Base-by-base conservation (phyloP, 2,329 filamentous ascomycete species). In the Penicillium sp. region DNA sequence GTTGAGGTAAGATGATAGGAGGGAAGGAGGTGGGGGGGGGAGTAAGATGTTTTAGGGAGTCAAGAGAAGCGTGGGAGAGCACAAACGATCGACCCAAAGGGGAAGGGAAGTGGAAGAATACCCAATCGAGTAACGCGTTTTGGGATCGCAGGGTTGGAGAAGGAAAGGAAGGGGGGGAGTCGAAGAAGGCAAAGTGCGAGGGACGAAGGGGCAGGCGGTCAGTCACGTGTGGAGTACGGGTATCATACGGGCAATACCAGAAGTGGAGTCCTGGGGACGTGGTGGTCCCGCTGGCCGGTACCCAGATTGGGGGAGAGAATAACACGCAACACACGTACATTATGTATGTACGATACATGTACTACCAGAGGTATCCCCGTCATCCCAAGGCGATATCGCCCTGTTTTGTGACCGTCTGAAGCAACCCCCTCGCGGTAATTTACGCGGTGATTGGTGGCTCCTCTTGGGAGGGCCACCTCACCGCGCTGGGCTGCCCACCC, bases 41-140 rank as follows among this genome's bases (percentile, higher is more conserved):
- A 43, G 54, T 7, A 42, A 14, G 11, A 14, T 17, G 47, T 28
- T 5, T 28, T 28, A 5, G 58, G 52, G 56, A 51, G 42, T 45
- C 61, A 47, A 52, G 41, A 54, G 49, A 31, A 43, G 56, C 47
- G 17, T 15, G 43, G 28, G 60, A 62, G 66, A 63, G 63, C 63
- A 15, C 11, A 39, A 52, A 52, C 6, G 49, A 22, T 39, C 58
- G 73, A 66, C 76, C 76, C 69, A 79, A 79, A 79, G 75, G 76
- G 76, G 76, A 76, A 78, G 71, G 70, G 70, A 69, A 73, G 31
- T 72, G 69, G 67, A 72, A 69, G 71, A 71, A 73, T 74, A 75
- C 76, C 76, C 73, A 78, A 78, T 78, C 75, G 76, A 78, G 76
- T 78, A 78, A 78, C 76, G 76, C 76, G 76, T 77, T 77, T 75